Evolutionary conservation across 345 rosid genomes (phyloP).

Genomic region (Aquilaria malaccensis): DNA sequence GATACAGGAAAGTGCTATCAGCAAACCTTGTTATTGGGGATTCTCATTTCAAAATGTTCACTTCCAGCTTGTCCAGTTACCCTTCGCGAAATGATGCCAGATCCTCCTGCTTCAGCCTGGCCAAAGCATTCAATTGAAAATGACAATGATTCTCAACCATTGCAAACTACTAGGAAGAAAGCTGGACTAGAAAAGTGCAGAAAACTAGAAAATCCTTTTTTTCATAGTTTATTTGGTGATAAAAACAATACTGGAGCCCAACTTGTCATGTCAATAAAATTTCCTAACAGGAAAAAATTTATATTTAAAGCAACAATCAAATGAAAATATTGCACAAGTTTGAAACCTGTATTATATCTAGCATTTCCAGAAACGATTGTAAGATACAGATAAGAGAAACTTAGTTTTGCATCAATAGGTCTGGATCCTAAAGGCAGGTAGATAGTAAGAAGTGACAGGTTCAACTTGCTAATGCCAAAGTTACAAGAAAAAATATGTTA

Average conservation of each 20-base stretch:
- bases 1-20: slow-evolving; percentile 4
- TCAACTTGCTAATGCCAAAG: background rate
- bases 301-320: no score
- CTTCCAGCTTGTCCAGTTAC: slow-evolving; percentile 69
- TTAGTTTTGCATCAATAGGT: background rate
- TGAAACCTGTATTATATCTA: no score
- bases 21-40: slow-evolving; percentile 86
- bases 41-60: slow-evolving; percentile 65
- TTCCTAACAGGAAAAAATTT: no score
- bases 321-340: no score
- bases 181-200: no score
- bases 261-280: no score
- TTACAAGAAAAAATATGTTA: background rate
- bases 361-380: background rate
- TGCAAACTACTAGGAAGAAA: background rate
- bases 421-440: background rate
- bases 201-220: no score
- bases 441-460: background rate
- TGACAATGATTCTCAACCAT: background rate
- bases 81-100: slow-evolving; percentile 71
- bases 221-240: no score
- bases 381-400: background rate
- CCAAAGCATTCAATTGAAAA: slow-evolving; percentile 2
- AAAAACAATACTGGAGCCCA: no score
- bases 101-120: slow-evolving; percentile 93